Evolutionary conservation across 768 basidiomycete genomes (phyloP).

Genomic region (Mycena belliarum): DNA sequence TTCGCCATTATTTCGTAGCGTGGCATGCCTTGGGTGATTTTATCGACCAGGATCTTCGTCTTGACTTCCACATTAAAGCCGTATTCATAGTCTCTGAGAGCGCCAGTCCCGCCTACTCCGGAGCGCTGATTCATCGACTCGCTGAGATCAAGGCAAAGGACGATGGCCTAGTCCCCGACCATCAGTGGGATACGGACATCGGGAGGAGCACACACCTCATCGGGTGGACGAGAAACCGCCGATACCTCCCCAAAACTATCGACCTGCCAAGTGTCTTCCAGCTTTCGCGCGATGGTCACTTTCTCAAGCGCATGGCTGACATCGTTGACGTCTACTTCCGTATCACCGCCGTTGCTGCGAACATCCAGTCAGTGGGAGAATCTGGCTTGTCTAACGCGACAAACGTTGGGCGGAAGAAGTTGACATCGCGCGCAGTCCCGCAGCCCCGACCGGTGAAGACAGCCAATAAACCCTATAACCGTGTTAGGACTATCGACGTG

Average conservation of each 20-base stretch:
- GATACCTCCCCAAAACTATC: constrained; percentile 28
- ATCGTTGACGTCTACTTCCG: constrained; percentile 32
- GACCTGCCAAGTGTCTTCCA: constrained; percentile 31
- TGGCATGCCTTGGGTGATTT: not conserved
- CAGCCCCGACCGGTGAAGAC: constrained; percentile 33
- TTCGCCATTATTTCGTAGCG: not conserved
- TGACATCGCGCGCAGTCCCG: constrained; percentile 28
- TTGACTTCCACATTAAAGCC: not conserved
- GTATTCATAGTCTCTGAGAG: not conserved
- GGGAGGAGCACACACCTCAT: constrained; percentile 24
- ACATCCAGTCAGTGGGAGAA: no score
- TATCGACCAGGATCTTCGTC: not conserved
- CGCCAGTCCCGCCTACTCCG: constrained; percentile 12
- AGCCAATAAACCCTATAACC: constrained; percentile 26
- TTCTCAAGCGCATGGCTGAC: constrained; percentile 25
- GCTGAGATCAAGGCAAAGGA: constrained; percentile 31
- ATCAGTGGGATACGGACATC: not conserved
- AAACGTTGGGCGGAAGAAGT: constrained; percentile 31
- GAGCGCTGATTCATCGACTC: constrained; percentile 28
- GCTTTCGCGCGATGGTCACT: constrained; percentile 22
- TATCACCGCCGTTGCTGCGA: constrained; percentile 28
- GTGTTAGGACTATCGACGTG: not conserved
- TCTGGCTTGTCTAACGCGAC: no score
- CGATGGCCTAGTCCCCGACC: constrained; percentile 33
- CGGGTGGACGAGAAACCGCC: constrained; percentile 25